phyloP scores from a whole-genome alignment of 2,329 filamentous ascomycete genomes.

The Phialocephala subalpina region DNA sequence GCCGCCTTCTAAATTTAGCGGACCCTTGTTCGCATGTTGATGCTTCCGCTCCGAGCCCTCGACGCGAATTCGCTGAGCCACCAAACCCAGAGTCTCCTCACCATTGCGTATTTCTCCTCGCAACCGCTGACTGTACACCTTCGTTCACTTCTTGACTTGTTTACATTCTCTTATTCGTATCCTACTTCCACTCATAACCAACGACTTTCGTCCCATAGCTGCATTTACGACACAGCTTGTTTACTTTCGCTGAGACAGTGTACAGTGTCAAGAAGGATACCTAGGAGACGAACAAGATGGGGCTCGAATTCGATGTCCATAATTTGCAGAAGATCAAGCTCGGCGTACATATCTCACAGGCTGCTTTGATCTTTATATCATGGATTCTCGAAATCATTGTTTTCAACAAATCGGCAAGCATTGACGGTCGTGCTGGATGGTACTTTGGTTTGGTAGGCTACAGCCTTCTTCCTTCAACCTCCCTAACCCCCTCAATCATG shows the following conservation, averaged over 20 bases:
- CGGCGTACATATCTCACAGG: slow-evolving; percentile 63
- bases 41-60: background rate
- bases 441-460: slow-evolving; percentile 67
- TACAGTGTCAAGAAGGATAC: background rate
- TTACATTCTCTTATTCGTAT: background rate
- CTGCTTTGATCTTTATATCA: slow-evolving; percentile 60
- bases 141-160: slow-evolving; percentile 3
- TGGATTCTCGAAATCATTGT: slow-evolving; percentile 68
- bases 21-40: background rate
- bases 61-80: slow-evolving; percentile 5
- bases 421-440: slow-evolving; percentile 69
- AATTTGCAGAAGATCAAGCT: slow-evolving; percentile 55
- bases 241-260: background rate
- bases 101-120: slow-evolving; percentile 1
- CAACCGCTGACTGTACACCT: slow-evolving; percentile 5
- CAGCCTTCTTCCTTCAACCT: background rate
- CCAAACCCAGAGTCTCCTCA: background rate
- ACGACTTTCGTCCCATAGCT: background rate
- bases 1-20: slow-evolving; percentile 1
- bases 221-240: background rate
- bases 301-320: slow-evolving; percentile 42
- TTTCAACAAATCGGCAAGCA: slow-evolving; percentile 58
- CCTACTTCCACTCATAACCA: background rate
- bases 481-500: background rate
- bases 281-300: slow-evolving; percentile 24